Base-by-base conservation (phyloP, 345 rosid species). In the Triadica sebifera region DNA sequence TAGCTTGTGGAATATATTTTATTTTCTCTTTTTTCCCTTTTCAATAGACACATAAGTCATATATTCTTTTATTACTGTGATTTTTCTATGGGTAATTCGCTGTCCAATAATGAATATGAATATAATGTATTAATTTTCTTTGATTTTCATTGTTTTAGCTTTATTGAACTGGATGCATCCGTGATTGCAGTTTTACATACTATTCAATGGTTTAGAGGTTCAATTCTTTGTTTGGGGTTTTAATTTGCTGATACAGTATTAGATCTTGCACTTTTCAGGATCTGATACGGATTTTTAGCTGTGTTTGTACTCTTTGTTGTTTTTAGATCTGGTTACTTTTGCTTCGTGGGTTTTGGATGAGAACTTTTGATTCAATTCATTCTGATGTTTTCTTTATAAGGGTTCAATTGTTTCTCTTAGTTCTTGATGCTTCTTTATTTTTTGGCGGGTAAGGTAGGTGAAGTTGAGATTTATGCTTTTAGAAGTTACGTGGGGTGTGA, bases 401-500 rank as follows among this genome's bases (percentile, higher is more conserved):
- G 46, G 22, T 13, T 0, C 39, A 7, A 66, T 39, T 24, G 3
- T 39, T 3, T 66, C 4, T 1, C 16, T 12, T 20, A 4, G 6
- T 20, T 58, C 4, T 58, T 58, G n/a, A 4, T 19, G 5, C 16
- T 49, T 49, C 29, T 22, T 41, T 20, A 4, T 8, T 25, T 55
- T 1, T 19, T 62, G 78, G 56, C 80, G 47, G 80, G 49, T 67
- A 43, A 37, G 62, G 63, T 70, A 5, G 77, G 64, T 73, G 78
- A 63, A 43, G 4, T 34, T 69, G 75, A 76, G 49, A 74, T 68
- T 75, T 66, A 29, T 70, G 74, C 50, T 45, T 71, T 74, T 25
- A 19, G 47, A 49, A 34, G 59, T 25, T 16, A 20, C 34, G 4
- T 24, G 22, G 49, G 56, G 55, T 68, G 58, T 39, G 37, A 61